Percentiles rank a stretch among this genome's conserved stretches.
These are phyloP conservation scores for Rhodotorula babjevae DNA, from an alignment of 768 basidiomycete species.

Conservation along the genomic window DNA sequence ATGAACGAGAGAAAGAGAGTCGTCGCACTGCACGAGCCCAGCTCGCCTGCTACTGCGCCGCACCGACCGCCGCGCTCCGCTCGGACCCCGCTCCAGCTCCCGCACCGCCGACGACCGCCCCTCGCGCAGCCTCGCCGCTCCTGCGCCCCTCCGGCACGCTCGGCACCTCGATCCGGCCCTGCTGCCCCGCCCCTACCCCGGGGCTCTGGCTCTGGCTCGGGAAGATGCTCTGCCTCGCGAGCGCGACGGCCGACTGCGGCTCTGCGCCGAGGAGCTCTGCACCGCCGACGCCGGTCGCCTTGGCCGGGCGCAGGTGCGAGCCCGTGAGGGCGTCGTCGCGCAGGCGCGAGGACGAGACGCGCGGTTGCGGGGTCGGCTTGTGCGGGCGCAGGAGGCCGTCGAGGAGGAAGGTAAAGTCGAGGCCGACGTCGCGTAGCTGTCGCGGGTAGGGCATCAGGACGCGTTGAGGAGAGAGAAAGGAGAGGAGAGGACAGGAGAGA, in stretches of 20 bases:
- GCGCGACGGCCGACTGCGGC: constrained; percentile 20
- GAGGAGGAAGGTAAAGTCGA: constrained; percentile 91
- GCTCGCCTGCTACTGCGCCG: background rate
- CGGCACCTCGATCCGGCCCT: background rate
- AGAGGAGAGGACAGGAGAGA: too few species aligned
- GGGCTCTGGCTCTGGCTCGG: background rate
- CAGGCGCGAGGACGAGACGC: constrained; percentile 13
- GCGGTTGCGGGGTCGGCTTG: background rate
- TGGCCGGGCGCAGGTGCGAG: constrained; percentile 5
- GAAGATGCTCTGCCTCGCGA: constrained; percentile 35
- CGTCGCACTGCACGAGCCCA: background rate
- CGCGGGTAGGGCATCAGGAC: constrained; percentile 50
- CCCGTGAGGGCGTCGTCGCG: constrained; percentile 8
- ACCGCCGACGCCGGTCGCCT: background rate
- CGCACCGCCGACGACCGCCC: background rate
- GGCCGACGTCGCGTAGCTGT: constrained; percentile 82
- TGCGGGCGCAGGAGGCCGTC: constrained; percentile 48
- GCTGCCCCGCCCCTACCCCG: background rate
- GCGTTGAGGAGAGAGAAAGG: too few species aligned
- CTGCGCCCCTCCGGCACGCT: background rate
- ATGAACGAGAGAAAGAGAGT: too few species aligned
- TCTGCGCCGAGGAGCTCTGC: background rate
- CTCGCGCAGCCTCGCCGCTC: background rate
- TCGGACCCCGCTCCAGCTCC: background rate
- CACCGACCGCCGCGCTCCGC: background rate